Evolutionary conservation across 345 rosid species (phyloP).

Genomic region (Cardamine occulta): DNA sequence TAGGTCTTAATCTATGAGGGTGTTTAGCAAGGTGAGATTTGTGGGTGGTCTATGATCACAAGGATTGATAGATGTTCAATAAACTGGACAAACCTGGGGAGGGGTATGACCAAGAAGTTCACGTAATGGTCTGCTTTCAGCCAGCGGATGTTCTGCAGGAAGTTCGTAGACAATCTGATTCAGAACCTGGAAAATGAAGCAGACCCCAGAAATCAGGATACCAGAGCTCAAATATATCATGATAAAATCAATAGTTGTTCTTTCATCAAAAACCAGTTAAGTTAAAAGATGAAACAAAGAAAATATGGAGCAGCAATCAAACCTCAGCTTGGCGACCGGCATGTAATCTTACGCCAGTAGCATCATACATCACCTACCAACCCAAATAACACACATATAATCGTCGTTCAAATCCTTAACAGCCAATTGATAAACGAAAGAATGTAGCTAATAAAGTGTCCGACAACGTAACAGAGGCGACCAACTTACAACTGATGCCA

Average conservation of each 20-base stretch:
- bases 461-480: neutral
- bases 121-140: conserved; percentile 81
- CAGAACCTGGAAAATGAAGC: conserved; percentile 58
- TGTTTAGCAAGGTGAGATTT: conserved; percentile 1
- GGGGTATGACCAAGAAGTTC: conserved; percentile 96
- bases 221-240: conserved; percentile 1
- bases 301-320: conserved; percentile 7
- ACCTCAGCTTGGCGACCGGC: conserved; percentile 99
- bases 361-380: conserved; percentile 87
- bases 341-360: conserved; percentile 84
- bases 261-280: neutral
- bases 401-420: neutral
- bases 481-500: conserved; percentile 42
- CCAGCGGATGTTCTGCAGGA: conserved; percentile 91
- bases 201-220: conserved; percentile 2
- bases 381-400: neutral
- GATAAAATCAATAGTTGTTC: neutral
- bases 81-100: conserved; percentile 60
- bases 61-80: neutral
- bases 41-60: neutral
- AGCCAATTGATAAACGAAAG: neutral
- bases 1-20: neutral
- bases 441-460: neutral
- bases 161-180: conserved; percentile 92
- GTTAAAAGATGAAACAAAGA: neutral